Evolutionary conservation across 495 filamentous ascomycete species (phyloP).

Genomic region (Evansstolkia leycettana): DNA sequence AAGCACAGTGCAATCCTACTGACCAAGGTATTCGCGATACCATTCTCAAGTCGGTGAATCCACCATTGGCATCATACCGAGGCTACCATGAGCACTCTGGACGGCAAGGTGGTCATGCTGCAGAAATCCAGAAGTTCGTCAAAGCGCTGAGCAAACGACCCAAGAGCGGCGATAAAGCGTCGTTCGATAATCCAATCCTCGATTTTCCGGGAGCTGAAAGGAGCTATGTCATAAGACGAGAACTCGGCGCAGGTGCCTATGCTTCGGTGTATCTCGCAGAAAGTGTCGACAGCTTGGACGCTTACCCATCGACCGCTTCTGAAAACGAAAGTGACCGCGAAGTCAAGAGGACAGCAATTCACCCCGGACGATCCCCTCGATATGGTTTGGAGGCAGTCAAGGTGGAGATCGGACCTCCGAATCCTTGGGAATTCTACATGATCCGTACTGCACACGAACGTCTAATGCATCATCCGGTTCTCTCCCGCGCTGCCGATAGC

Average conservation of each 20-base stretch:
- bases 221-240: conserved; percentile 67
- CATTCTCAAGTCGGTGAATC: conserved; percentile 60
- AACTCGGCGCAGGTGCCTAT: conserved; percentile 86
- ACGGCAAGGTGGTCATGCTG: conserved; percentile 44
- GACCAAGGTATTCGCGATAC: conserved; percentile 57
- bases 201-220: conserved; percentile 46
- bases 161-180: conserved; percentile 36
- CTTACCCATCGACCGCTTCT: conserved; percentile 28
- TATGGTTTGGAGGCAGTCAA: conserved; percentile 72
- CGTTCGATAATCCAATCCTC: conserved; percentile 53
- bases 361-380: conserved; percentile 17
- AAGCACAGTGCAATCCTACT: conserved; percentile 77
- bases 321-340: conserved; percentile 24
- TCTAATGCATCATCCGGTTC: conserved; percentile 34
- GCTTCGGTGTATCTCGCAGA: conserved; percentile 89
- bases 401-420: conserved; percentile 72
- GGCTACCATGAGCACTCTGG: conserved; percentile 62
- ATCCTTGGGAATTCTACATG: conserved; percentile 93
- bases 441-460: conserved; percentile 70
- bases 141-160: conserved; percentile 51
- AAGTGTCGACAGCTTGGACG: conserved; percentile 41
- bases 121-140: conserved; percentile 68
- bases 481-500: conserved; percentile 54
- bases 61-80: conserved; percentile 56
- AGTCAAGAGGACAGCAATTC: conserved; percentile 8